These are phyloP conservation scores for Debaryomycetaceae sp. DNA, from an alignment of 1,139 yeast species.

Conservation along the genomic window DNA sequence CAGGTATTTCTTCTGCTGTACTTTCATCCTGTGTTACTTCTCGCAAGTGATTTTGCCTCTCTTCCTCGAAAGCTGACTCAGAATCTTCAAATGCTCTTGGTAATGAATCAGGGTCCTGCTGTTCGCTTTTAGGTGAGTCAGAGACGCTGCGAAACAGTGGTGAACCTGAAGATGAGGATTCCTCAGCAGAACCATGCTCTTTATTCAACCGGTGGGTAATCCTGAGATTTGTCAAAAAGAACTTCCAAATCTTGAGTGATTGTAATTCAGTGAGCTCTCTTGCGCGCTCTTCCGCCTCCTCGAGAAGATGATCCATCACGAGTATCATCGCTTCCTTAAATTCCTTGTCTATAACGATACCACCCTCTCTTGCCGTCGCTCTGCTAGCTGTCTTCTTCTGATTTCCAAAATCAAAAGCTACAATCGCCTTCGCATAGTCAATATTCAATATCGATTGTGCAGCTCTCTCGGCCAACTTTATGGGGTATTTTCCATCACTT, in stretches of 20 bases:
- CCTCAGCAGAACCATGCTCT: conserved; percentile 49
- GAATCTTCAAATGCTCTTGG: not conserved
- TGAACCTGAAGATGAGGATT: not conserved
- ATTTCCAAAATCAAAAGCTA: conserved; percentile 72
- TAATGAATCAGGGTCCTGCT: not conserved
- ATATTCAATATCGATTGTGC: conserved; percentile 59
- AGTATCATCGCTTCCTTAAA: conserved; percentile 62
- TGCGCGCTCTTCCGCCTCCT: conserved; percentile 51
- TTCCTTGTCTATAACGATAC: conserved; percentile 68
- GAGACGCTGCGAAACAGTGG: not conserved
- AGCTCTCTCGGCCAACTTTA: conserved; percentile 59
- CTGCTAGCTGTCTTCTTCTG: conserved; percentile 27
- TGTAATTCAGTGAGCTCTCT: conserved; percentile 42
- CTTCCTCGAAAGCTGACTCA: not conserved
- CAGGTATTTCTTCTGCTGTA: not conserved
- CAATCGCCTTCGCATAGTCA: conserved; percentile 85
- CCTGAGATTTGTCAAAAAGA: conserved; percentile 64
- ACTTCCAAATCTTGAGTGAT: conserved; percentile 71
- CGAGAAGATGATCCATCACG: conserved; percentile 53
- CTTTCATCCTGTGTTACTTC: not conserved
- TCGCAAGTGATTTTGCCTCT: not conserved
- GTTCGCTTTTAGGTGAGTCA: not conserved
- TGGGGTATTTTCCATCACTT: conserved; percentile 20
- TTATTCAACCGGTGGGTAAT: conserved; percentile 65
- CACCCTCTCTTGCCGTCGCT: conserved; percentile 69